A percentile compares a stretch with the other conserved stretches of the same genome.
phyloP scores from a whole-genome alignment of 2,329 filamentous ascomycete genomes.

The Cordyceps sp. region DNA sequence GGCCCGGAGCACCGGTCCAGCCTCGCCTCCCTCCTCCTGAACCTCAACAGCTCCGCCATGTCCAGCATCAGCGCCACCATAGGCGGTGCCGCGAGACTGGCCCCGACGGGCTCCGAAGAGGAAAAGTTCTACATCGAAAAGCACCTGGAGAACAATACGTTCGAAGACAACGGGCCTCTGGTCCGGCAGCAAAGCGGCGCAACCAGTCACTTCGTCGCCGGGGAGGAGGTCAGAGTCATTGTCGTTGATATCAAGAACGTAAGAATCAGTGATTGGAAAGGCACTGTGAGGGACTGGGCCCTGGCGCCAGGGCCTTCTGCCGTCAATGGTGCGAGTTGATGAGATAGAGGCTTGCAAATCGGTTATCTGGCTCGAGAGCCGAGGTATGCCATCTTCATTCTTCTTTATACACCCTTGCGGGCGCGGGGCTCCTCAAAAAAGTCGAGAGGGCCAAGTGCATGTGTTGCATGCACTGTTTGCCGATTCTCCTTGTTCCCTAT shows the following conservation, averaged over 20 bases:
- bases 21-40: slow-evolving; percentile 69
- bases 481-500: too few relatives aligned
- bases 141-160: slow-evolving; percentile 87
- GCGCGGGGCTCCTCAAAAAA: too few relatives aligned
- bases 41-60: slow-evolving; percentile 78
- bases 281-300: background rate
- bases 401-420: too few relatives aligned
- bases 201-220: slow-evolving; percentile 54
- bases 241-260: background rate
- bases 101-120: slow-evolving; percentile 58
- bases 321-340: background rate
- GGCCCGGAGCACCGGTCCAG: slow-evolving; percentile 51
- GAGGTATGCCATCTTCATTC: too few relatives aligned
- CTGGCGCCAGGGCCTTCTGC: slow-evolving; percentile 17
- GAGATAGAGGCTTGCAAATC: too few relatives aligned
- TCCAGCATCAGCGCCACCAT: slow-evolving; percentile 86
- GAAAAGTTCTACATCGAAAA: slow-evolving; percentile 69
- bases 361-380: too few relatives aligned
- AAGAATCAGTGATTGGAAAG: background rate
- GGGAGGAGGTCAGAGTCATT: slow-evolving; percentile 46
- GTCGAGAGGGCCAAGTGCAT: too few relatives aligned
- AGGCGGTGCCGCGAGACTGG: slow-evolving; percentile 66
- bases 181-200: slow-evolving; percentile 28
- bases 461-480: too few relatives aligned
- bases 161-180: slow-evolving; percentile 33